These are phyloP conservation scores for Phialophora chinensis DNA, from an alignment of 2,329 filamentous ascomycete genomes.

Conservation along the genomic window DNA sequence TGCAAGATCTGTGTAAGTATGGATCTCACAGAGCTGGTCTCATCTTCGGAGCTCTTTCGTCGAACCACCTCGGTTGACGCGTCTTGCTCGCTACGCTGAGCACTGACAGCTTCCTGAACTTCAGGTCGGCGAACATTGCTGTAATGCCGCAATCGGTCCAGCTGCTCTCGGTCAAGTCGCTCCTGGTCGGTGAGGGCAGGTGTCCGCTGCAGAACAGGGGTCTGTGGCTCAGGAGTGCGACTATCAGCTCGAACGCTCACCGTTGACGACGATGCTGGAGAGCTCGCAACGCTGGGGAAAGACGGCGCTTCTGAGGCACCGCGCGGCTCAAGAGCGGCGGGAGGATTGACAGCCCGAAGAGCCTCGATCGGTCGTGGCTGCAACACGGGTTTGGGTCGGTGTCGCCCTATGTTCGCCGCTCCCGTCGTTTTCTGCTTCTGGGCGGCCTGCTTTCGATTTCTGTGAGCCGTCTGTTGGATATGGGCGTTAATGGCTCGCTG, in stretches of 20 bases:
- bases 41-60: slow-evolving; percentile 1
- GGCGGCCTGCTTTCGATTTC: slow-evolving; percentile 23
- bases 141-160: slow-evolving; percentile 23
- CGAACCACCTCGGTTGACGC: slow-evolving; percentile 7
- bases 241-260: neutral
- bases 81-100: slow-evolving; percentile 11
- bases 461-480: slow-evolving; percentile 27
- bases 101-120: slow-evolving; percentile 18
- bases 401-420: slow-evolving; percentile 24
- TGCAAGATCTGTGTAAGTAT: slow-evolving; percentile 29
- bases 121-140: slow-evolving; percentile 23
- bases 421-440: slow-evolving; percentile 17
- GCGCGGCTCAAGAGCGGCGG: slow-evolving; percentile 5
- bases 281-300: neutral
- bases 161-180: slow-evolving; percentile 11
- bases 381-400: slow-evolving; percentile 19
- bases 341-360: neutral
- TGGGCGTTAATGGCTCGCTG: slow-evolving; percentile 30
- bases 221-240: neutral
- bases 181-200: neutral
- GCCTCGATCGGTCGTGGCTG: slow-evolving; percentile 25
- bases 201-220: neutral
- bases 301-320: neutral
- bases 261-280: neutral
- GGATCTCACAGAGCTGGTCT: slow-evolving; percentile 22